phyloP scores from a whole-genome alignment of 23 red algal species.

The Porphyridium purpureum region DNA sequence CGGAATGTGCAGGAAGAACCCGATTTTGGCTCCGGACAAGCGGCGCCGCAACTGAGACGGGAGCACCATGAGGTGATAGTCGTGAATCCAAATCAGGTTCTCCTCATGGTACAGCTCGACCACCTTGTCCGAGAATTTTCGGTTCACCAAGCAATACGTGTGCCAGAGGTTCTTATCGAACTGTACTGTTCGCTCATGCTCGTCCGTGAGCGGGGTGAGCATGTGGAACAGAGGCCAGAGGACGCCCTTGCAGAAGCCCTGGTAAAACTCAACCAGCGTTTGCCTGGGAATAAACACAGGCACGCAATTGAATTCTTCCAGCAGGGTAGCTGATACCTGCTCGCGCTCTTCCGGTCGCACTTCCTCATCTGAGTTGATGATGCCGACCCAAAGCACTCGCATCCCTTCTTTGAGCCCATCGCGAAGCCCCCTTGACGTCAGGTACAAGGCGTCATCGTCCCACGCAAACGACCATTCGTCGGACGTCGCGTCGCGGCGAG shows the following conservation, averaged over 20 bases:
- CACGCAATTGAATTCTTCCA: conserved; percentile 50
- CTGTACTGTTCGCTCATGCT: conserved; percentile 32
- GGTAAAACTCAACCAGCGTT: conserved; percentile 77
- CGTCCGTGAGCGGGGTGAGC: conserved; percentile 42
- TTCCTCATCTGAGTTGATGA: conserved; percentile 56
- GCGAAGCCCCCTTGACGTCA: conserved; percentile 72
- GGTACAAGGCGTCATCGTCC: conserved; percentile 97
- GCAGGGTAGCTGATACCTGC: conserved; percentile 10
- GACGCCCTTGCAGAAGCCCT: conserved; percentile 96
- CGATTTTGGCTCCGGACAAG: conserved; percentile 67
- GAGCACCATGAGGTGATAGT: conserved; percentile 95
- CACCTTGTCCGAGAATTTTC: conserved; percentile 51
- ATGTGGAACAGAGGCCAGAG: conserved; percentile 99
- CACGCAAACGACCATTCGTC: conserved; percentile 62
- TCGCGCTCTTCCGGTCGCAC: conserved; percentile 41
- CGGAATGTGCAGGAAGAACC: conserved; percentile 95
- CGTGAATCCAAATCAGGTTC: conserved; percentile 92
- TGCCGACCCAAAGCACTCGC: conserved; percentile 72
- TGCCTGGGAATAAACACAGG: conserved; percentile 68
- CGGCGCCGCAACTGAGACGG: conserved; percentile 66
- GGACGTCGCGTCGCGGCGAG: conserved; percentile 11
- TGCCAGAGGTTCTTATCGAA: conserved; percentile 89
- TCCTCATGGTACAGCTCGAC: conserved; percentile 35
- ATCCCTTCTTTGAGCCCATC: conserved; percentile 68
- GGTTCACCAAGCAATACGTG: conserved; percentile 76